Evolutionary conservation across 2,329 filamentous ascomycete species (phyloP).

Genomic region (Aspergillus sclerotialis): DNA sequence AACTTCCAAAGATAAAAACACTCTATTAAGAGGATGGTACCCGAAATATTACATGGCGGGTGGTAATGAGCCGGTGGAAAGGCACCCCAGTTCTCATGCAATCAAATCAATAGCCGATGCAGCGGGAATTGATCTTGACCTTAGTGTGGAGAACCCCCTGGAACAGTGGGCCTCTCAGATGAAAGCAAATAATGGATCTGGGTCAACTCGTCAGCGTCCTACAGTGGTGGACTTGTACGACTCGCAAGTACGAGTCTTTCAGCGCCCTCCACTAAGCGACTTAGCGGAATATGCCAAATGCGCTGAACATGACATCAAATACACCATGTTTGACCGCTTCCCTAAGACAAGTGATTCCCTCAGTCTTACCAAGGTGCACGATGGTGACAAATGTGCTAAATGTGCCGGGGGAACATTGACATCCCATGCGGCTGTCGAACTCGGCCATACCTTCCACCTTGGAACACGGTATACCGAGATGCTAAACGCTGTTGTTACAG

Average conservation of each 20-base stretch:
- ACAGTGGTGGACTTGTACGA: constrained; percentile 35
- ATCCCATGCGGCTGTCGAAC: constrained; percentile 70
- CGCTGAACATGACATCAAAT: constrained; percentile 24
- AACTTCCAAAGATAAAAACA: constrained; percentile 52
- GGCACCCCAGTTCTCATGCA: constrained; percentile 52
- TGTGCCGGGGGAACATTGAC: constrained; percentile 59
- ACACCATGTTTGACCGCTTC: constrained; percentile 29
- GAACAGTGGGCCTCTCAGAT: constrained; percentile 46
- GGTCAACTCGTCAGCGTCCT: constrained; percentile 19
- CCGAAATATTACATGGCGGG: constrained; percentile 38
- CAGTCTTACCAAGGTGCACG: constrained; percentile 58
- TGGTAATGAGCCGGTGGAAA: constrained; percentile 24
- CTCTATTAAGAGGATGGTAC: constrained; percentile 65
- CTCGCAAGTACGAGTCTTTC: constrained; percentile 31
- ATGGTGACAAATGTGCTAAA: constrained; percentile 65
- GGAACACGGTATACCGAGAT: constrained; percentile 80
- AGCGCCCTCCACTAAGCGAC: constrained; percentile 32
- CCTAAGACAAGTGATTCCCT: constrained; percentile 39
- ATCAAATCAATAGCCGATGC: constrained; percentile 50
- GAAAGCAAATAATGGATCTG: constrained; percentile 11
- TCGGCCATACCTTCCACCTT: constrained; percentile 92
- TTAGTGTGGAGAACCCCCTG: constrained; percentile 56
- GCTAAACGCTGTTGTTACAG: constrained; percentile 56
- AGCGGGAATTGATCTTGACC: constrained; percentile 61
- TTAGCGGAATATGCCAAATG: constrained; percentile 23